Evolutionary conservation across 805 yeast genomes (phyloP), one percentile per base, ranked within the genome.

Genomic region (Ogataea saltuana): DNA sequence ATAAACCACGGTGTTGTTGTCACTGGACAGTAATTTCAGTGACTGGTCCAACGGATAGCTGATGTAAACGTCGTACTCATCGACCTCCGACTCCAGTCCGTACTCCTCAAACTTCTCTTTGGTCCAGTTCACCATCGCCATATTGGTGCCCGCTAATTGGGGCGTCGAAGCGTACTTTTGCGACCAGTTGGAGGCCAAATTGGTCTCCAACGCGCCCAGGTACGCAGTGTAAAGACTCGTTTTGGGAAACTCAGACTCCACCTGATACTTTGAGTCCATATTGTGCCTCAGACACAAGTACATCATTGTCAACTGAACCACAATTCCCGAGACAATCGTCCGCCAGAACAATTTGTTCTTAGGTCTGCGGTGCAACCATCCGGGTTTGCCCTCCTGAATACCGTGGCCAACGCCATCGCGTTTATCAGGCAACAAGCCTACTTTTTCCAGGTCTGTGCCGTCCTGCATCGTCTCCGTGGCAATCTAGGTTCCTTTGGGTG

Each of bases 21-120:
- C 29, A 7, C 35, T 34, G 20, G 52, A 41, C 23, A 79, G 46
- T 20, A 85, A 59, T 12, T 64, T 64, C 43, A 85, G 68, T 2
- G 75, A 60, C 57, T 76, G 78, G 33, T 74, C 78, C 1, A 71
- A 60, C 2, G 91, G 93, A 52, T 78, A 77, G 55, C 83, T 80
- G 45, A 84, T 64, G 51, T 73, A 81, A n/a, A 80, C 74, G 42
- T 83, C 78, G 54, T 78, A 83, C 6, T 76, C 63, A 50, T 78
- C 87, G 39, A 81, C 66, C 20, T 62, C 64, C 6, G 81, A 60
- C 25, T 68, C 62, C 44, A 83, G 63, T 1, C 91, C 91, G 53
- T 69, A 83, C 50, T 79, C 82, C 38, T 67, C 71, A 52, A 81
- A 79, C 61, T 78, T 76, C 12, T 64, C 67, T 20, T 68, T 67